phyloP scores from a whole-genome alignment of 495 filamentous ascomycete species.

The Pyrenopolyporus hunteri region DNA sequence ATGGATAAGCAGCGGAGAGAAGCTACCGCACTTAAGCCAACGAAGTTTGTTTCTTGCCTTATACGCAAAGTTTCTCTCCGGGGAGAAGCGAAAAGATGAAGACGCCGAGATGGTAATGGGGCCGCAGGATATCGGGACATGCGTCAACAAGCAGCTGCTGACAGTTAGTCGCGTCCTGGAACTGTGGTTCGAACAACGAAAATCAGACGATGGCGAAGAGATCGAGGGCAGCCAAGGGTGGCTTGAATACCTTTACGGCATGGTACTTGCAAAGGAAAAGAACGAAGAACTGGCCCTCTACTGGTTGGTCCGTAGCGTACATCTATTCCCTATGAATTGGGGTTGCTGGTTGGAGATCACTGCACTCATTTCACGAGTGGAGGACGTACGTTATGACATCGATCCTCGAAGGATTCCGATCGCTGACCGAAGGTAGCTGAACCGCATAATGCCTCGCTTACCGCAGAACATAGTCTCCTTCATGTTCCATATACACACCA shows the following conservation, averaged over 20 bases:
- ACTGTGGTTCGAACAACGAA: slow-evolving; percentile 72
- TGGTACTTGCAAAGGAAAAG: slow-evolving; percentile 88
- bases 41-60: slow-evolving; percentile 91
- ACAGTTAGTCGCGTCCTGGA: slow-evolving; percentile 76
- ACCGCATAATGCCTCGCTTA: slow-evolving; percentile 61
- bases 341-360: slow-evolving; percentile 92
- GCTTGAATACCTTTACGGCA: slow-evolving; percentile 94
- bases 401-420: not conserved
- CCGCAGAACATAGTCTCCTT: slow-evolving; percentile 91
- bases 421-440: slow-evolving; percentile 48
- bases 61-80: slow-evolving; percentile 90
- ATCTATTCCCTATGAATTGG: slow-evolving; percentile 92
- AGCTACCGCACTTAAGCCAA: slow-evolving; percentile 67
- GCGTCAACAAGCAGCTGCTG: slow-evolving; percentile 81
- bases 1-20: slow-evolving; percentile 28
- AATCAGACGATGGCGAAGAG: slow-evolving; percentile 62
- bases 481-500: slow-evolving; percentile 89
- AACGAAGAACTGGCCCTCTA: slow-evolving; percentile 82
- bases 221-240: slow-evolving; percentile 75
- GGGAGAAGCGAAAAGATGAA: slow-evolving; percentile 95
- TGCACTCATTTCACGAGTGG: slow-evolving; percentile 71
- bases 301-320: slow-evolving; percentile 83
- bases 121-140: slow-evolving; percentile 82
- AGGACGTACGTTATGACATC: slow-evolving; percentile 67
- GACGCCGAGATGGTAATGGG: slow-evolving; percentile 98